These are phyloP conservation scores for Diplodia corticola DNA, from an alignment of 2,329 filamentous ascomycete genomes.

Conservation along the genomic window DNA sequence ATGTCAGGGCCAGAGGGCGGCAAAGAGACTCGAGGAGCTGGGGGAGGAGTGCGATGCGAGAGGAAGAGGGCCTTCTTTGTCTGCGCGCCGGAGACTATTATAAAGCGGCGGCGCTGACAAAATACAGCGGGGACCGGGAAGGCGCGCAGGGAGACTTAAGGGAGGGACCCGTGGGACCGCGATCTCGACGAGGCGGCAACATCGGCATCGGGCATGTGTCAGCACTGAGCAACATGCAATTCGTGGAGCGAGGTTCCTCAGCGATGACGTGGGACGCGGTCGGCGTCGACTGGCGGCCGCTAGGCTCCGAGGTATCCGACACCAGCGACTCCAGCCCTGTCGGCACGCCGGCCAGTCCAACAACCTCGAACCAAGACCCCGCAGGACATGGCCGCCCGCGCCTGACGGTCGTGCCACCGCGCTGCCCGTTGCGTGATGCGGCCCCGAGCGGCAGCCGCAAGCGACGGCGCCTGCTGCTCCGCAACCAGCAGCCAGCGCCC, in stretches of 20 bases:
- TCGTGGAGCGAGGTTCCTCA: slow-evolving; percentile 7
- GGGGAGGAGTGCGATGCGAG: background rate
- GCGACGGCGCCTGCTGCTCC: background rate
- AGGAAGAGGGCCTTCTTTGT: background rate
- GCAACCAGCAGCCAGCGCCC: background rate
- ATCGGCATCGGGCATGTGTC: slow-evolving; percentile 9
- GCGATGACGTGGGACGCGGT: slow-evolving; percentile 17
- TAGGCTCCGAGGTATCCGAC: slow-evolving; percentile 16
- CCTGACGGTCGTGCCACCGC: background rate
- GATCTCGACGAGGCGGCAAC: background rate
- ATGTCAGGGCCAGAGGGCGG: background rate
- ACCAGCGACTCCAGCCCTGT: slow-evolving; percentile 10
- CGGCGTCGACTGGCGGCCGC: background rate
- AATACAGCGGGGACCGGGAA: background rate
- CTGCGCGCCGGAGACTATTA: background rate
- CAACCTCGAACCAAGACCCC: background rate
- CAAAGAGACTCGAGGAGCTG: background rate
- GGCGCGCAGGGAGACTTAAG: background rate
- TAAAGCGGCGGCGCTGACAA: background rate
- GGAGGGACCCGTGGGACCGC: too few species aligned
- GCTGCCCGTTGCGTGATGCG: background rate
- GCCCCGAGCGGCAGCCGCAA: background rate
- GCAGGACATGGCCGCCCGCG: background rate
- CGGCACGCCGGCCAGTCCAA: background rate
- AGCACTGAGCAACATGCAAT: background rate